Percentiles rank a stretch among this genome's conserved stretches.
These are phyloP conservation scores for Arthrinium phaeospermum DNA, from an alignment of 2,329 filamentous ascomycete species.

Conservation along the genomic window DNA sequence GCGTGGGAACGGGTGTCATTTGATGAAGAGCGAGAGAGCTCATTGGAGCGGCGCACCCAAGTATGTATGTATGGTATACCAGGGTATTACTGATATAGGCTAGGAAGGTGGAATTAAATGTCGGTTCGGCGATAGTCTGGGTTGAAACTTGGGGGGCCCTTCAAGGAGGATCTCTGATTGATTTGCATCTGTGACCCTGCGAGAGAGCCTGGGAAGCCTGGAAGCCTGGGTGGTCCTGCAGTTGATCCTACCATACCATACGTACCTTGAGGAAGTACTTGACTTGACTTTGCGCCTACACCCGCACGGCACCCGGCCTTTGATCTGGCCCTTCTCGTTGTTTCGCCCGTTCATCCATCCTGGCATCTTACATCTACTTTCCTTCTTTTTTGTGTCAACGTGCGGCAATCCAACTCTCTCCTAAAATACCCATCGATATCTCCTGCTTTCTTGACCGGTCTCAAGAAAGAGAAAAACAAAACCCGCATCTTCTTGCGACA, in stretches of 20 bases:
- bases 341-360: slow-evolving; percentile 8
- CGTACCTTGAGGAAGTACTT: not conserved
- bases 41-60: not conserved
- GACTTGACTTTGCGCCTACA: not conserved
- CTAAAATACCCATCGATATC: not conserved
- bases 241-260: not conserved
- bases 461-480: slow-evolving; percentile 3
- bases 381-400: slow-evolving; percentile 1
- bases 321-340: slow-evolving; percentile 10
- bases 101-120: slow-evolving; percentile 1
- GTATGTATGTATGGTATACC: not conserved
- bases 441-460: slow-evolving; percentile 13
- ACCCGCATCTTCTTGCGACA: not conserved
- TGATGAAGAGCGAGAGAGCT: not conserved
- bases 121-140: not conserved
- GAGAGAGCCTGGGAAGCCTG: not conserved
- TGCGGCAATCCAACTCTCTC: not conserved
- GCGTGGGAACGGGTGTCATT: not conserved
- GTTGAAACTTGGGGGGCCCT: slow-evolving; percentile 3
- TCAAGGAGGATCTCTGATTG: slow-evolving; percentile 8
- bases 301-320: slow-evolving; percentile 6
- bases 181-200: not conserved
- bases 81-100: slow-evolving; percentile 6
- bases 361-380: not conserved
- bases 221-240: not conserved